A percentile compares a stretch with the other conserved stretches of the same genome.
These are phyloP conservation scores for Penicillium canariense DNA, from an alignment of 495 filamentous ascomycete species.

Conservation along the genomic window DNA sequence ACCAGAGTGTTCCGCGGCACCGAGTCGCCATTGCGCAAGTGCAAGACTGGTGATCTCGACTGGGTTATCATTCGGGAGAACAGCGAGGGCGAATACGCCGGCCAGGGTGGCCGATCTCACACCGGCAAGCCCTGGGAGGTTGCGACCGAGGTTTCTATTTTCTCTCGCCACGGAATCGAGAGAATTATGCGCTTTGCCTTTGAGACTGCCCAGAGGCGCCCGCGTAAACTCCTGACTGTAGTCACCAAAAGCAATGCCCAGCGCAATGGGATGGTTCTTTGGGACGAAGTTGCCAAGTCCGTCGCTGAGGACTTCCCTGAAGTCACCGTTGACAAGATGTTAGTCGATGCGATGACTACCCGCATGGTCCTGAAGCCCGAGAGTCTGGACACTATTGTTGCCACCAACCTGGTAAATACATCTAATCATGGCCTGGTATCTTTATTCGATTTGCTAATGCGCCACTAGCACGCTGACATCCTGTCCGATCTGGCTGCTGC, in stretches of 20 bases:
- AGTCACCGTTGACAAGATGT: constrained; percentile 55
- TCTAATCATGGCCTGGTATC: background rate
- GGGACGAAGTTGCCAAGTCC: constrained; percentile 51
- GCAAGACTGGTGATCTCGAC: constrained; percentile 43
- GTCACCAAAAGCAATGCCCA: constrained; percentile 61
- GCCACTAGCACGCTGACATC: constrained; percentile 50
- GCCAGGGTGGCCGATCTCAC: constrained; percentile 55
- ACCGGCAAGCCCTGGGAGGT: constrained; percentile 49
- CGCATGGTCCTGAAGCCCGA: constrained; percentile 55
- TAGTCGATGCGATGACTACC: constrained; percentile 60
- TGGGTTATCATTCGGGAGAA: constrained; percentile 61
- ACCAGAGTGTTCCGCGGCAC: constrained; percentile 50
- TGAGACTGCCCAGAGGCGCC: constrained; percentile 46
- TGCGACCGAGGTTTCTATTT: constrained; percentile 55
- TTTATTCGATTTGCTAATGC: background rate
- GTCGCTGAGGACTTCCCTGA: constrained; percentile 52
- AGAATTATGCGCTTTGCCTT: constrained; percentile 57
- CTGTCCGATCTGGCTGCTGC: constrained; percentile 58
- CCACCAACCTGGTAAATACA: constrained; percentile 48
- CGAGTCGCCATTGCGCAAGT: constrained; percentile 48
- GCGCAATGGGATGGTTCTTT: constrained; percentile 57
- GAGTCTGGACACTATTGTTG: constrained; percentile 55
- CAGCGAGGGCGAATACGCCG: constrained; percentile 57
- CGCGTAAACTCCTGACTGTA: constrained; percentile 51
- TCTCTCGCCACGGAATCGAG: constrained; percentile 53